Percentiles rank a stretch among this genome's conserved stretches.
These are phyloP conservation scores for Baffinella frigidus DNA, from an alignment of 208 protist species.

Conservation along the genomic window DNA sequence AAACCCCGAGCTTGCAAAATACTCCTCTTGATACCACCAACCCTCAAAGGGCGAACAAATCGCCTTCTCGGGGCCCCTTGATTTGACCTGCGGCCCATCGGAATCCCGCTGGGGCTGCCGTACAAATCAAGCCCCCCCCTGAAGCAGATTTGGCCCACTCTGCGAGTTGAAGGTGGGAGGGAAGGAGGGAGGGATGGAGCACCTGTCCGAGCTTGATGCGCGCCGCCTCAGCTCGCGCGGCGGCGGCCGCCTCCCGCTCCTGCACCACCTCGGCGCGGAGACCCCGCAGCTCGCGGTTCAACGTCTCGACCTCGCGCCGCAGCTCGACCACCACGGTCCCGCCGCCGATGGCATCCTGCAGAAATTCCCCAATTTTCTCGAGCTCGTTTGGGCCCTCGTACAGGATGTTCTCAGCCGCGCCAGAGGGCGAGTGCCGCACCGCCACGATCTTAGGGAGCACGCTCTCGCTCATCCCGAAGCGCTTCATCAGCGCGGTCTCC, in stretches of 20 bases:
- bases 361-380: constrained; percentile 31
- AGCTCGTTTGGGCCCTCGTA: constrained; percentile 46
- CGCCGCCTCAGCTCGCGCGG: background rate
- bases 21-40: too few relatives aligned
- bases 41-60: too few relatives aligned
- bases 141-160: too few relatives aligned
- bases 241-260: background rate
- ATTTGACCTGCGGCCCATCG: too few relatives aligned
- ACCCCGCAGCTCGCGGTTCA: background rate
- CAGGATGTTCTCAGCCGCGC: background rate
- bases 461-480: background rate
- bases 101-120: too few relatives aligned
- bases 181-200: background rate
- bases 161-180: too few relatives aligned
- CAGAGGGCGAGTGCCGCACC: background rate
- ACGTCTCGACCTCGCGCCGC: background rate
- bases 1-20: too few relatives aligned
- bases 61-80: too few relatives aligned
- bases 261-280: background rate
- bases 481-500: background rate
- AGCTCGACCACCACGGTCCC: background rate
- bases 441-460: constrained; percentile 40
- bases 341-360: constrained; percentile 1
- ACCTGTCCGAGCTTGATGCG: constrained; percentile 33
- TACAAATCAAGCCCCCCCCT: too few relatives aligned